A percentile compares a stretch with the other conserved stretches of the same genome.
Evolutionary conservation across 805 yeast species (phyloP).

Genomic region (Schwanniomyces vanrijiae): DNA sequence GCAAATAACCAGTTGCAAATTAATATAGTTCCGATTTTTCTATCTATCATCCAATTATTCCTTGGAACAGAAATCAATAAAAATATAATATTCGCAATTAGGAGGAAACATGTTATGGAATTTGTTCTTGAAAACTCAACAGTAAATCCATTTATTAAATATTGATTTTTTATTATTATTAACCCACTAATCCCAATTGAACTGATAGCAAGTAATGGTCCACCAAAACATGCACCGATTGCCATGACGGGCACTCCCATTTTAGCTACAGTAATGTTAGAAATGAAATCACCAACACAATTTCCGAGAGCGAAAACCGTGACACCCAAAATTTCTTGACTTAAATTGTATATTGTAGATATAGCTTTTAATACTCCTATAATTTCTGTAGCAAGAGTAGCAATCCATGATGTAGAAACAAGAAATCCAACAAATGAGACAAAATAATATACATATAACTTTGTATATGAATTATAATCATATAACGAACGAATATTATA

Average conservation of each 20-base stretch:
- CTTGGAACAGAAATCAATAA: slow-evolving; percentile 18
- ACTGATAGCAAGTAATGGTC: slow-evolving; percentile 78
- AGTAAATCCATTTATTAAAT: slow-evolving; percentile 12
- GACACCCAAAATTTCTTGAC: slow-evolving; percentile 81
- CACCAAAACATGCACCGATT: slow-evolving; percentile 92
- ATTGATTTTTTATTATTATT: slow-evolving; percentile 11
- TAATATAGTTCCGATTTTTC: slow-evolving; percentile 30
- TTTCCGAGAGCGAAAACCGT: slow-evolving; percentile 92
- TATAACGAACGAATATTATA: slow-evolving; percentile 6
- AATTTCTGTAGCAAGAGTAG: slow-evolving; percentile 68
- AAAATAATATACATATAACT: slow-evolving; percentile 17
- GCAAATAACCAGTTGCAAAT: slow-evolving; percentile 30
- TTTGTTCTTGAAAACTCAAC: slow-evolving; percentile 21
- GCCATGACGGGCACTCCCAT: slow-evolving; percentile 90
- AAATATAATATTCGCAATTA: slow-evolving; percentile 20
- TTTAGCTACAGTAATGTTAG: slow-evolving; percentile 75
- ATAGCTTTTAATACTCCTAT: slow-evolving; percentile 62
- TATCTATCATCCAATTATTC: slow-evolving; percentile 34
- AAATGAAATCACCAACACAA: slow-evolving; percentile 85
- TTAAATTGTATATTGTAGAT: slow-evolving; percentile 57
- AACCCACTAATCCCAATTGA: slow-evolving; percentile 82
- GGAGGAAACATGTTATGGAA: slow-evolving; percentile 16
- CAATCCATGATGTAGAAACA: slow-evolving; percentile 65
- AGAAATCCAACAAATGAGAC: slow-evolving; percentile 60
- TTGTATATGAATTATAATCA: slow-evolving; percentile 2